phyloP scores from a whole-genome alignment of 345 rosid species.

The Garcia nutans region DNA sequence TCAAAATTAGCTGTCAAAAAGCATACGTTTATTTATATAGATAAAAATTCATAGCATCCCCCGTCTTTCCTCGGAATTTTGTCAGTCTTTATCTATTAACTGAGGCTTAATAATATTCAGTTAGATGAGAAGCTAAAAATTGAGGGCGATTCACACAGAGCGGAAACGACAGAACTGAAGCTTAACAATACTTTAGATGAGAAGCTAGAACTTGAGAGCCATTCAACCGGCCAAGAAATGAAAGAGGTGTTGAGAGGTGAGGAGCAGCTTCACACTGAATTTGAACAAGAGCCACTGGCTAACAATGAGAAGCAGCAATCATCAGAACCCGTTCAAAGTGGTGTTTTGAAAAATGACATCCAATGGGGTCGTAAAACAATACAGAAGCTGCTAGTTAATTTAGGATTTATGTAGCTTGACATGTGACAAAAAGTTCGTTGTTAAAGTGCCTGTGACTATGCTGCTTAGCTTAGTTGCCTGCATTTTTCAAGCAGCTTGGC shows the following conservation, averaged over 20 bases:
- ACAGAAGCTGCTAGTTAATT: conserved; percentile 49
- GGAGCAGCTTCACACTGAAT: conserved; percentile 17
- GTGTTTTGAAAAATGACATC: conserved; percentile 45
- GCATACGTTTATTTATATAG: too few relatives aligned
- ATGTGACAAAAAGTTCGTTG: too few relatives aligned
- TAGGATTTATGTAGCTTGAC: conserved; percentile 43
- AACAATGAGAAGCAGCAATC: conserved; percentile 32
- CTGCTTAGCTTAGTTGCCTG: neutral
- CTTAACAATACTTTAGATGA: conserved; percentile 23
- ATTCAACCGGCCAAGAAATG: conserved; percentile 15
- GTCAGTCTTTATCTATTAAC: neutral
- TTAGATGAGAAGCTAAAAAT: conserved; percentile 37
- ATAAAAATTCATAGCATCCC: neutral
- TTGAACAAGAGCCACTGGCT: conserved; percentile 16
- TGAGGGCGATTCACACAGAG: conserved; percentile 10
- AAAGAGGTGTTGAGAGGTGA: conserved; percentile 5
- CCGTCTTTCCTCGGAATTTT: neutral
- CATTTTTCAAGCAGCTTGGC: conserved; percentile 12
- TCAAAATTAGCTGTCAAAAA: too few relatives aligned
- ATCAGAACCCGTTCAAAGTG: conserved; percentile 3
- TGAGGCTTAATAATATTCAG: conserved; percentile 33
- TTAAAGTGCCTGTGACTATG: conserved; percentile 1
- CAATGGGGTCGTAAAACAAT: conserved; percentile 66
- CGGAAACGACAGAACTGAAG: conserved; percentile 15
- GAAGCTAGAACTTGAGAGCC: conserved; percentile 29